Evolutionary conservation across 2,329 filamentous ascomycete species (phyloP).

Genomic region (Diaporthe citri): DNA sequence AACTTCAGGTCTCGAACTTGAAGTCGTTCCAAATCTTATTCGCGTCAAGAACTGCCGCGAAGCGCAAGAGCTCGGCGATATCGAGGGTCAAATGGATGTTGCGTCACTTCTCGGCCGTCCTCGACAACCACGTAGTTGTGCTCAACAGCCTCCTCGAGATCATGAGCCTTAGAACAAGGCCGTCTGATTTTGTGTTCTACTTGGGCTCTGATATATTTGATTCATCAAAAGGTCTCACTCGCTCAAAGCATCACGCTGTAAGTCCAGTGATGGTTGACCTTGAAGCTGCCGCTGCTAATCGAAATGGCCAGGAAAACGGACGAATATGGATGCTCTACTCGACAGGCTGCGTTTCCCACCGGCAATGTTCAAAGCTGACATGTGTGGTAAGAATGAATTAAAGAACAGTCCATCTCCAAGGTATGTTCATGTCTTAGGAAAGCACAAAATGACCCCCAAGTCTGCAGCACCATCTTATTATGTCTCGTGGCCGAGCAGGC

Average conservation of each 20-base stretch:
- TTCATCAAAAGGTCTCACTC: not conserved
- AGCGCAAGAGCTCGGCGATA: too few relatives aligned
- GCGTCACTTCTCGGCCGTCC: not conserved
- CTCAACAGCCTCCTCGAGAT: not conserved
- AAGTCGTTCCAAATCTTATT: too few relatives aligned
- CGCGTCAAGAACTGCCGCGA: too few relatives aligned
- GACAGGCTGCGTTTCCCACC: not conserved
- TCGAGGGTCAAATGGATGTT: too few relatives aligned
- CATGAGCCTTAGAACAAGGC: not conserved
- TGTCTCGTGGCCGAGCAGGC: constrained; percentile 16
- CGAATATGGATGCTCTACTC: not conserved
- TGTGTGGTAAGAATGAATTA: not conserved
- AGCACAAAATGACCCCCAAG: too few relatives aligned
- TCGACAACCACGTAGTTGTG: not conserved
- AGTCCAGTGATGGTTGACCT: not conserved
- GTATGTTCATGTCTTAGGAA: not conserved
- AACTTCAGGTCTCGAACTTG: too few relatives aligned
- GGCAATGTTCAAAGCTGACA: not conserved
- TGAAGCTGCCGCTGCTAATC: not conserved
- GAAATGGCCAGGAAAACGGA: not conserved
- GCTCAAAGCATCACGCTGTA: not conserved
- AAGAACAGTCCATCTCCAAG: not conserved
- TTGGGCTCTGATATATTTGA: not conserved
- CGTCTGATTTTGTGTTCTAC: not conserved
- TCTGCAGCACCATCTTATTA: not conserved